Conservation (phyloP, 805 yeast genomes). For the Candida saitoana region DNA sequence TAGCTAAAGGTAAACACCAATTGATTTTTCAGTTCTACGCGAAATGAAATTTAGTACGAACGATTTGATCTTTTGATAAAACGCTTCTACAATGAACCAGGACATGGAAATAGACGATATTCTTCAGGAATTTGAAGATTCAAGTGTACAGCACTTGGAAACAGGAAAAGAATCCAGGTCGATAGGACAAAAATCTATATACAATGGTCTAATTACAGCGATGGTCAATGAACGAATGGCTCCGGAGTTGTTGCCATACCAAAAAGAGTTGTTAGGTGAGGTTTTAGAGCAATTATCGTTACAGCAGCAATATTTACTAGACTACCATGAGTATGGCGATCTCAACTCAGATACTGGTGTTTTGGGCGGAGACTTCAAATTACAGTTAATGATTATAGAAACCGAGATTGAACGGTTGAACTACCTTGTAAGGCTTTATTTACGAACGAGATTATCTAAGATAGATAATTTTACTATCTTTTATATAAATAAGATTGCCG, state of each 20-base stretch:
- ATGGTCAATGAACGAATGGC: conserved; percentile 86
- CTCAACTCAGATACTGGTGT: conserved; percentile 40
- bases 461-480: conserved; percentile 66
- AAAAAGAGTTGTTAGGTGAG: conserved; percentile 53
- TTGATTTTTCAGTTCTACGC: not conserved
- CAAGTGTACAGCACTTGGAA: conserved; percentile 5
- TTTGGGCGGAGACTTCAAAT: conserved; percentile 52
- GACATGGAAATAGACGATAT: conserved; percentile 63
- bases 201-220: conserved; percentile 46
- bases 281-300: conserved; percentile 56
- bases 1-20: too few relatives aligned
- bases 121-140: conserved; percentile 55
- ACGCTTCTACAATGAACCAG: not conserved
- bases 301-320: conserved; percentile 70
- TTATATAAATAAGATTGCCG: conserved; percentile 40
- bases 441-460: conserved; percentile 71
- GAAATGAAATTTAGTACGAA: not conserved
- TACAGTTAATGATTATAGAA: conserved; percentile 80
- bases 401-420: conserved; percentile 86
- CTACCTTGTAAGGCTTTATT: conserved; percentile 73
- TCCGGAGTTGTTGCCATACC: conserved; percentile 82
- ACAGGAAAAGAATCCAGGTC: not conserved
- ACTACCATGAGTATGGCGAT: conserved; percentile 71
- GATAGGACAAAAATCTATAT: conserved; percentile 23
- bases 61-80: not conserved